A percentile compares a stretch with the other conserved stretches of the same genome.
phyloP scores from a whole-genome alignment of 139 green algal species.

The Zygnema cylindricum region DNA sequence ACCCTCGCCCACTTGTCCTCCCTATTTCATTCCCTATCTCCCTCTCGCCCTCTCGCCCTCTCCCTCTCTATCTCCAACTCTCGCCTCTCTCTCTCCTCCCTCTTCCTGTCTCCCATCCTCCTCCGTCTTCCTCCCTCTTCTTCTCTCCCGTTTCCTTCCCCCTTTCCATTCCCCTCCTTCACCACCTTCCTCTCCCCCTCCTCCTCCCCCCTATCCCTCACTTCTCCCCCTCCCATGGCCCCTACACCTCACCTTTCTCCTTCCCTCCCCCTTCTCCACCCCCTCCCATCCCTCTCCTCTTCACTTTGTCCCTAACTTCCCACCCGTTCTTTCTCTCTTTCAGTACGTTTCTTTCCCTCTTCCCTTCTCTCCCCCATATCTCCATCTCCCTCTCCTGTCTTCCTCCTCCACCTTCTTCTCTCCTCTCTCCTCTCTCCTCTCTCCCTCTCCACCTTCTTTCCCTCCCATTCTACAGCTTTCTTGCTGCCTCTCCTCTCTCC shows the following conservation, averaged over 20 bases:
- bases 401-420: constrained; percentile 27
- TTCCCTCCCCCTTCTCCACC: not conserved
- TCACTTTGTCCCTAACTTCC: too few relatives aligned
- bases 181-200: not conserved
- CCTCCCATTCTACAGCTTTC: too few relatives aligned
- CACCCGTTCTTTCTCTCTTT: not conserved
- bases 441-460: too few relatives aligned
- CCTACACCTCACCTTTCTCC: not conserved
- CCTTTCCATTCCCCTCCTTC: not conserved
- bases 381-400: constrained; percentile 22
- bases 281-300: not conserved
- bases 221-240: not conserved
- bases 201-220: too few relatives aligned
- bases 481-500: too few relatives aligned
- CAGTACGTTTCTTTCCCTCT: not conserved
- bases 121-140: not conserved
- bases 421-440: constrained; percentile 40
- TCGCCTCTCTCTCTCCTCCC: not conserved
- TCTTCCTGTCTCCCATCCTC: not conserved
- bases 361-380: not conserved
- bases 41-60: not conserved
- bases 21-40: not conserved
- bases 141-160: not conserved
- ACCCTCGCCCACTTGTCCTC: not conserved
- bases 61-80: not conserved